Evolutionary conservation across 495 filamentous ascomycete species (phyloP).

Genomic region (Massariosphaeria phaeospora): DNA sequence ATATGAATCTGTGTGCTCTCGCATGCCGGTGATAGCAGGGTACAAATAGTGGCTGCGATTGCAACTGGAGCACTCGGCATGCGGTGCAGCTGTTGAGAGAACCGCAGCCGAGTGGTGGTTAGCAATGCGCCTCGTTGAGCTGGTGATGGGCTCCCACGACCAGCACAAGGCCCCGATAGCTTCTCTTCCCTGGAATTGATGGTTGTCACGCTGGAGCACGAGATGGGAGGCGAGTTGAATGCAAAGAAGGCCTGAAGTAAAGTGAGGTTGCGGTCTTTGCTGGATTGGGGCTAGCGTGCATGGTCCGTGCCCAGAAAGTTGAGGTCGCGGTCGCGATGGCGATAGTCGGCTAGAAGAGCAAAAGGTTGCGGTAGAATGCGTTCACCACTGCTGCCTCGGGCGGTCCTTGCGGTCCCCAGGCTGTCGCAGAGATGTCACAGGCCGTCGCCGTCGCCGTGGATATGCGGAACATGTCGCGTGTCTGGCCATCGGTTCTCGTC

Average conservation of each 20-base stretch:
- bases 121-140: not conserved
- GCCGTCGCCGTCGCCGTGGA: slow-evolving; percentile 16
- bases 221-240: not conserved
- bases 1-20: too few relatives aligned
- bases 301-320: slow-evolving; percentile 1
- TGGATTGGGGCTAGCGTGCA: not conserved
- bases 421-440: too few relatives aligned
- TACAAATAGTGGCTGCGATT: too few relatives aligned
- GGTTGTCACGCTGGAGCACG: too few relatives aligned
- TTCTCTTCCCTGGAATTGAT: too few relatives aligned
- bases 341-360: not conserved
- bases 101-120: not conserved
- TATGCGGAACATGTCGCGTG: slow-evolving; percentile 13
- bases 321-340: not conserved
- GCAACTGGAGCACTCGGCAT: too few relatives aligned
- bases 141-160: not conserved
- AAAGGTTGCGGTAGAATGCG: slow-evolving; percentile 15
- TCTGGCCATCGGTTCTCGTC: not conserved
- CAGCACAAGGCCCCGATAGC: too few relatives aligned
- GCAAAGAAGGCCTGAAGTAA: too few relatives aligned
- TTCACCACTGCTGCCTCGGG: slow-evolving; percentile 4
- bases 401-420: not conserved
- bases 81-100: not conserved
- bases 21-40: too few relatives aligned
- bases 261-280: not conserved